A percentile compares a stretch with the other conserved stretches of the same genome.
Evolutionary conservation across 2,329 filamentous ascomycete genomes (phyloP).

Genomic region (Aspergillus neotritici): DNA sequence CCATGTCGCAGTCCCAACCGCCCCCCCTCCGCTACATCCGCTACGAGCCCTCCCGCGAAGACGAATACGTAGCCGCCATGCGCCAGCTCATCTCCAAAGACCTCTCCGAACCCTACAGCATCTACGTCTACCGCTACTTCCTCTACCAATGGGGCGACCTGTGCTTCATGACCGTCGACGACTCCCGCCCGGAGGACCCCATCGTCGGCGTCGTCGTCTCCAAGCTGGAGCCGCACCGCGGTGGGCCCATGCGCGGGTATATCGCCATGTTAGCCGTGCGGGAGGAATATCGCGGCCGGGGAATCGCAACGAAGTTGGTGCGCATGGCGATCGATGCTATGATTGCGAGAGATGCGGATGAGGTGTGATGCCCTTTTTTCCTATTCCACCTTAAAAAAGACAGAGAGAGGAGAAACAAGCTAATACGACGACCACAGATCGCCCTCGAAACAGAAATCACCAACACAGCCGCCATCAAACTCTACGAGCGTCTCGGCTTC

Average conservation of each 20-base stretch:
- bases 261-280: slow-evolving; percentile 98
- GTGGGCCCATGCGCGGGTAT: slow-evolving; percentile 83
- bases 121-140: slow-evolving; percentile 98
- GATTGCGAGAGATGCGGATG: slow-evolving; percentile 76
- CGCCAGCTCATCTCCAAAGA: slow-evolving; percentile 91
- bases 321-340: slow-evolving; percentile 86
- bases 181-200: slow-evolving; percentile 30
- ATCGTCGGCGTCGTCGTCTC: slow-evolving; percentile 89
- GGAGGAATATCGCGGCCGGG: slow-evolving; percentile 70
- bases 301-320: slow-evolving; percentile 86
- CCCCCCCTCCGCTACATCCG: slow-evolving; percentile 54
- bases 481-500: slow-evolving; percentile 92
- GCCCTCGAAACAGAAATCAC: slow-evolving; percentile 94
- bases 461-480: slow-evolving; percentile 79
- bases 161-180: slow-evolving; percentile 73
- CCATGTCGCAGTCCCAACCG: slow-evolving; percentile 12
- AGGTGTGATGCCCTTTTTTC: slow-evolving; percentile 44
- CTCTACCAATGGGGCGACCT: slow-evolving; percentile 95
- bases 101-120: slow-evolving; percentile 95
- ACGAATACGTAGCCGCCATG: slow-evolving; percentile 73
- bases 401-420: background rate
- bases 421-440: slow-evolving; percentile 46
- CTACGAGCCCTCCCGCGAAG: slow-evolving; percentile 56
- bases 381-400: background rate
- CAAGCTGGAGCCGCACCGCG: slow-evolving; percentile 86